Evolutionary conservation across 192 early-diverging fungal species (phyloP).

Genomic region (Dissophora globulifera): DNA sequence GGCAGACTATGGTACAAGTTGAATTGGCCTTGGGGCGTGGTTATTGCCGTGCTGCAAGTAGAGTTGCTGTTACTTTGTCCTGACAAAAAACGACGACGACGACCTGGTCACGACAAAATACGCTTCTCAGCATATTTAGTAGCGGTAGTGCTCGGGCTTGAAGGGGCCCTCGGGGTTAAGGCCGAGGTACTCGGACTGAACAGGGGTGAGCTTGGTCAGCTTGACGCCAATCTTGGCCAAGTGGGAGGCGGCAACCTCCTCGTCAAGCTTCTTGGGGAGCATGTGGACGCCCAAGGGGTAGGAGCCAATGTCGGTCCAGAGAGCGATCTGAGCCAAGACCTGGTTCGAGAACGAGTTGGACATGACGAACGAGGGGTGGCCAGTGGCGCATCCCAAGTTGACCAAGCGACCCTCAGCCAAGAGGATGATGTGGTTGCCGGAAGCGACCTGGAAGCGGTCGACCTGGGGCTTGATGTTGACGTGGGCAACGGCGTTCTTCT

Average conservation of each 20-base stretch:
- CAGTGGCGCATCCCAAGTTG: conserved; percentile 99
- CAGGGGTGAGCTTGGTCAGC: conserved; percentile 80
- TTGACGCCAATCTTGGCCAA: conserved; percentile 95
- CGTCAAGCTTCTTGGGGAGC: conserved; percentile 98
- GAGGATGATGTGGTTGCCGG: conserved; percentile 94
- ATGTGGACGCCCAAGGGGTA: conserved; percentile 98
- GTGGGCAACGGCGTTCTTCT: conserved; percentile 86
- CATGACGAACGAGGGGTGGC: conserved; percentile 99
- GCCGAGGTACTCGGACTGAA: conserved; percentile 80
- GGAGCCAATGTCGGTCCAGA: conserved; percentile 89
- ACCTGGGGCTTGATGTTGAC: conserved; percentile 99
- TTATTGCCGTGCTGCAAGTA: neutral
- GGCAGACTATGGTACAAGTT: conserved; percentile 28
- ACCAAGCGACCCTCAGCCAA: conserved; percentile 98
- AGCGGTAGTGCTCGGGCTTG: conserved; percentile 99
- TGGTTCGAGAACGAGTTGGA: conserved; percentile 99
- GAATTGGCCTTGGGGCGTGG: conserved; percentile 13
- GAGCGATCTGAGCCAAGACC: conserved; percentile 97
- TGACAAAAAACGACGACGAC: neutral
- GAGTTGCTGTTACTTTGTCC: neutral
- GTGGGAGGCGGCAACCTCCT: conserved; percentile 97
- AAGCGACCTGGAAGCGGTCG: conserved; percentile 93
- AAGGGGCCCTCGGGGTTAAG: conserved; percentile 87
- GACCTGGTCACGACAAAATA: neutral
- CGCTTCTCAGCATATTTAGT: conserved; percentile 49